Conservation (phyloP, 805 yeast genomes). For the Lipomyces oligophaga region DNA sequence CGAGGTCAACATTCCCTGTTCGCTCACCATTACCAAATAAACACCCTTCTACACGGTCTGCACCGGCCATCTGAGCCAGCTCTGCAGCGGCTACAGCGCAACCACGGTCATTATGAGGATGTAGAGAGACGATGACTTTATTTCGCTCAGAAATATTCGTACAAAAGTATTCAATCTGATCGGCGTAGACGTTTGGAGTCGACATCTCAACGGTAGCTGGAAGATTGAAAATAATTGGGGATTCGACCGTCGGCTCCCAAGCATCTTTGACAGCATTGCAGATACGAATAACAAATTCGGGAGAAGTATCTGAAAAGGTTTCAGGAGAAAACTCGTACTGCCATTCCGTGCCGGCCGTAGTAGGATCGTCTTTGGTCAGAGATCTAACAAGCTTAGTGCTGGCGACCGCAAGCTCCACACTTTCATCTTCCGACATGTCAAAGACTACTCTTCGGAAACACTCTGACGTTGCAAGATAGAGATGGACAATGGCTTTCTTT, state of each 20-base stretch:
- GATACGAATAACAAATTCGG: slow-evolving; percentile 58
- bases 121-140: slow-evolving; percentile 68
- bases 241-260: slow-evolving; percentile 64
- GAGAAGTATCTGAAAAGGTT: slow-evolving; percentile 66
- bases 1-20: slow-evolving; percentile 81
- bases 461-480: slow-evolving; percentile 72
- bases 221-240: slow-evolving; percentile 71
- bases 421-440: slow-evolving; percentile 52
- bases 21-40: slow-evolving; percentile 83
- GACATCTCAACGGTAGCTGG: slow-evolving; percentile 85
- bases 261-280: slow-evolving; percentile 73
- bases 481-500: slow-evolving; percentile 68
- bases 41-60: slow-evolving; percentile 85
- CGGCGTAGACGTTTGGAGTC: slow-evolving; percentile 79
- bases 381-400: slow-evolving; percentile 59
- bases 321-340: slow-evolving; percentile 77
- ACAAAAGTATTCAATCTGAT: slow-evolving; percentile 72
- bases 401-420: slow-evolving; percentile 57
- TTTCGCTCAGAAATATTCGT: slow-evolving; percentile 62
- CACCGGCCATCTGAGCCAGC: slow-evolving; percentile 77
- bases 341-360: slow-evolving; percentile 57
- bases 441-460: slow-evolving; percentile 71
- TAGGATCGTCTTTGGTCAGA: slow-evolving; percentile 66
- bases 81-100: slow-evolving; percentile 89
- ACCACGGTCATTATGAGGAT: slow-evolving; percentile 82